These are phyloP conservation scores for Aspergillus carbonarius DNA, from an alignment of 2,329 filamentous ascomycete genomes.

Conservation along the genomic window DNA sequence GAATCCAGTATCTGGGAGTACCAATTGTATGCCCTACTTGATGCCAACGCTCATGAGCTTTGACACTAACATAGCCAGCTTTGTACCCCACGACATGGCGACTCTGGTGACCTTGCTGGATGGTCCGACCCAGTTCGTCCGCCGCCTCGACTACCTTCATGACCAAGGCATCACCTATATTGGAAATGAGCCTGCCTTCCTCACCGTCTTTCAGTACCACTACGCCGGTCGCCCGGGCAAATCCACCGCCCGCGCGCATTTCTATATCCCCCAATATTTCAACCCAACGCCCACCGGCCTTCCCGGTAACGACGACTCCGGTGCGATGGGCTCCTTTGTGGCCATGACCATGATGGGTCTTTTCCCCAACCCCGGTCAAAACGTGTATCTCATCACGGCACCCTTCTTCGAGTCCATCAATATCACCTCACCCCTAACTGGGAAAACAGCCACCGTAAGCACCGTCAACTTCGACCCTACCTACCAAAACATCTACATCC, in stretches of 20 bases:
- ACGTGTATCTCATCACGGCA: slow-evolving; percentile 67
- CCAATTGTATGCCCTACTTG: slow-evolving; percentile 51
- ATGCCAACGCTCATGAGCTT: slow-evolving; percentile 50
- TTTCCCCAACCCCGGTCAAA: slow-evolving; percentile 66
- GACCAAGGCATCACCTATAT: slow-evolving; percentile 64
- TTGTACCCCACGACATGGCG: slow-evolving; percentile 53
- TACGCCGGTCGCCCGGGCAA: slow-evolving; percentile 63
- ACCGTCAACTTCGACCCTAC: slow-evolving; percentile 60
- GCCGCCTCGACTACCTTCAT: slow-evolving; percentile 64
- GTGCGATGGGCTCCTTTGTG: slow-evolving; percentile 67
- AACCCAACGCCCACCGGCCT: slow-evolving; percentile 57
- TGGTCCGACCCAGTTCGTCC: slow-evolving; percentile 55
- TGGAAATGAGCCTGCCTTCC: slow-evolving; percentile 63
- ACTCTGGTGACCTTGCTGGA: slow-evolving; percentile 59
- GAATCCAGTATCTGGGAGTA: slow-evolving; percentile 40
- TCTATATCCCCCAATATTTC: slow-evolving; percentile 64
- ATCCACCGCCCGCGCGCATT: slow-evolving; percentile 54
- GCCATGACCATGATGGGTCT: slow-evolving; percentile 68
- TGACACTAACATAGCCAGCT: slow-evolving; percentile 50
- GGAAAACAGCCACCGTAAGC: slow-evolving; percentile 58
- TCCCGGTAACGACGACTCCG: slow-evolving; percentile 68
- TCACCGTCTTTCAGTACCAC: slow-evolving; percentile 68
- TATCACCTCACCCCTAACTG: slow-evolving; percentile 58
- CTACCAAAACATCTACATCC: slow-evolving; percentile 63
- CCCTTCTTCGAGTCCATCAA: slow-evolving; percentile 65